phyloP scores from a whole-genome alignment of 768 basidiomycete genomes.

The Rhizopogon salebrosus region DNA sequence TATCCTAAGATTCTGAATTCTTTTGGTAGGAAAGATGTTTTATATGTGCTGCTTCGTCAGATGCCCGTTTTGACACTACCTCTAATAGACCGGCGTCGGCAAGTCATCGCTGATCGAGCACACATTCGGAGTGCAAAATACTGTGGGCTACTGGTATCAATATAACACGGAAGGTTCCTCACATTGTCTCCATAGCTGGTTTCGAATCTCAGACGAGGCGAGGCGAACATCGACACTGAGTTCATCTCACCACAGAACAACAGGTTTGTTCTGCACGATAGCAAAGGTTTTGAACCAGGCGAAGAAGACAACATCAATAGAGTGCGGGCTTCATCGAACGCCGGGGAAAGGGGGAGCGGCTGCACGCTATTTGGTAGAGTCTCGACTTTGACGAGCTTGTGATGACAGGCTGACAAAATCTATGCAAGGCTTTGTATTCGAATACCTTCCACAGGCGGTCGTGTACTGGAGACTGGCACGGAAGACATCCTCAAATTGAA shows the following conservation, averaged over 20 bases:
- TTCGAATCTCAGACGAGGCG: not conserved
- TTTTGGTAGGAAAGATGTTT: constrained; percentile 6
- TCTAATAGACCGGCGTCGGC: constrained; percentile 4
- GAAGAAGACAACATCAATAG: not conserved
- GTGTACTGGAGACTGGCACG: not conserved
- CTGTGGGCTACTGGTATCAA: not conserved
- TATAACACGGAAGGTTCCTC: not conserved
- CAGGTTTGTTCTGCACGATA: constrained; percentile 12
- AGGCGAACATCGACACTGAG: constrained; percentile 9
- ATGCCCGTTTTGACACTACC: not conserved
- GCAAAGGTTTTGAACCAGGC: constrained; percentile 12
- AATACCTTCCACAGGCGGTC: not conserved
- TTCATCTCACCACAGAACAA: constrained; percentile 10
- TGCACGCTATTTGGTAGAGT: constrained; percentile 13
- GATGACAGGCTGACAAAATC: not conserved
- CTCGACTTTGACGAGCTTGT: not conserved
- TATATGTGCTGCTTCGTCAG: not conserved
- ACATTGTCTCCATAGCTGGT: not conserved
- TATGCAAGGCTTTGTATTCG: not conserved
- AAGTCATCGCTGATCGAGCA: constrained; percentile 3
- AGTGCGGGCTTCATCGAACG: constrained; percentile 8
- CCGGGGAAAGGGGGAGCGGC: constrained; percentile 1
- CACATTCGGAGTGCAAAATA: not conserved
- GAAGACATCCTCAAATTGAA: not conserved
- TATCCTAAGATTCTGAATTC: constrained; percentile 2